These are phyloP conservation scores for Linnemannia hyalina DNA, from an alignment of 192 early-diverging fungal genomes.

Conservation along the genomic window DNA sequence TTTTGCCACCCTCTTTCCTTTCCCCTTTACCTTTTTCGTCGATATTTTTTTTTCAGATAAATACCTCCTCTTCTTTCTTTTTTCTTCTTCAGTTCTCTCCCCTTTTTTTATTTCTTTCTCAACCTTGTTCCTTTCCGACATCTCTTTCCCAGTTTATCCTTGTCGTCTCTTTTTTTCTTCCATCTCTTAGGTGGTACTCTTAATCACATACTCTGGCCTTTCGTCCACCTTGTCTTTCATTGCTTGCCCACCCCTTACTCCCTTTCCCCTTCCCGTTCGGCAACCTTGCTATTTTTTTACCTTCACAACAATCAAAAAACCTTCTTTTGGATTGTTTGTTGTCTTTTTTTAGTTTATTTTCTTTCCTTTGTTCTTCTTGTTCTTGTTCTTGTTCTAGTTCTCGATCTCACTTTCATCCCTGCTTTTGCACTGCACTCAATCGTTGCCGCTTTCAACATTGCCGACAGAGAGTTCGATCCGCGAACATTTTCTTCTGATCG, in stretches of 20 bases:
- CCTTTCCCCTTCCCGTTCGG: no score
- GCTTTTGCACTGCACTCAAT: no score
- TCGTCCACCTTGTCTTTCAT: background rate
- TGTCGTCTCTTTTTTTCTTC: background rate
- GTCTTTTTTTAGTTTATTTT: background rate
- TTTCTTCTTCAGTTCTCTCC: background rate
- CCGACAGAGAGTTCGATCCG: no score
- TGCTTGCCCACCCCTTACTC: no score
- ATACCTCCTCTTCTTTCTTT: background rate
- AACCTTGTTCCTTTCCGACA: background rate
- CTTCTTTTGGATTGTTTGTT: background rate
- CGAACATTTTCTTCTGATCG: no score
- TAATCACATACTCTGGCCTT: background rate
- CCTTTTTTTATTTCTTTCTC: background rate
- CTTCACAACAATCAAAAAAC: background rate
- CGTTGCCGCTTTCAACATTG: no score
- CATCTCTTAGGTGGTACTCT: background rate
- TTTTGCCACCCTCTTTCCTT: constrained; percentile 3
- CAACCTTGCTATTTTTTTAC: background rate
- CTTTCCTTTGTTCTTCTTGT: no score
- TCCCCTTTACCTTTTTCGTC: background rate
- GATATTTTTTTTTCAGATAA: background rate
- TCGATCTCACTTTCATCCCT: no score
- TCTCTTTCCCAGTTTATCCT: background rate
- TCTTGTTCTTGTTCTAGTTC: no score